Conservation (phyloP, 1,284 basidiomycete genomes). For the Cryptococcus sp. region DNA sequence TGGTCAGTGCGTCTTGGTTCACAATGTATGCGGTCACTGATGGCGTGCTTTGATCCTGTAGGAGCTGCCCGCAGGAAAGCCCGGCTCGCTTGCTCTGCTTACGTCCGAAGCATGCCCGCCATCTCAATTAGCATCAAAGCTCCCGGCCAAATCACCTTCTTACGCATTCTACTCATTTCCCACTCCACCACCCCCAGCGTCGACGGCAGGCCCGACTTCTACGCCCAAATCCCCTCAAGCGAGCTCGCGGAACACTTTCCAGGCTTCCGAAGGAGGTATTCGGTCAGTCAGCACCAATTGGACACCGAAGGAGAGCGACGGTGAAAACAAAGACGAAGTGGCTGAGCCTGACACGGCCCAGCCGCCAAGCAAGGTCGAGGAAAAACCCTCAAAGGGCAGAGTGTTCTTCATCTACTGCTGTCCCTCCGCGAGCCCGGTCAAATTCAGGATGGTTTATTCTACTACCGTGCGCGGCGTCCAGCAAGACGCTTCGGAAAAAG, state of each 20-base stretch:
- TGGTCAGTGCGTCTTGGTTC: slow-evolving; percentile 52
- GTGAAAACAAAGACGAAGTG: slow-evolving; percentile 12
- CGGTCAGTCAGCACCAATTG: slow-evolving; percentile 27
- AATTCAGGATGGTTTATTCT: slow-evolving; percentile 83
- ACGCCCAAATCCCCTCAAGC: slow-evolving; percentile 21
- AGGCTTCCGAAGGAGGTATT: slow-evolving; percentile 43
- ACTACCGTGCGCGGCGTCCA: slow-evolving; percentile 65
- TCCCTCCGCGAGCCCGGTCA: slow-evolving; percentile 73
- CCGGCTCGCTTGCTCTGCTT: slow-evolving; percentile 37
- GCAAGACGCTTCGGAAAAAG: slow-evolving; percentile 60
- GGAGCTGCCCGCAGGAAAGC: slow-evolving; percentile 39
- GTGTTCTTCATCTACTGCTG: slow-evolving; percentile 86
- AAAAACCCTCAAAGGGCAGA: slow-evolving; percentile 34
- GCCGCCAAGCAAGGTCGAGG: slow-evolving; percentile 2
- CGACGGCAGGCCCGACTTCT: background rate
- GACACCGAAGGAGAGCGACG: slow-evolving; percentile 11
- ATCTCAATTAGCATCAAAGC: slow-evolving; percentile 55
- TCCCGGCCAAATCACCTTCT: slow-evolving; percentile 48
- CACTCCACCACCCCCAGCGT: slow-evolving; percentile 48
- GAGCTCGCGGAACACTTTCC: slow-evolving; percentile 42
- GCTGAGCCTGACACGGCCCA: slow-evolving; percentile 13
- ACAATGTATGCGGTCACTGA: background rate
- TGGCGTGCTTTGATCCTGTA: slow-evolving; percentile 6
- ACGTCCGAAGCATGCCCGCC: slow-evolving; percentile 43
- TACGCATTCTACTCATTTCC: slow-evolving; percentile 75